Conservation (phyloP, 2,329 filamentous ascomycete genomes). For the Beauveria sp. region DNA sequence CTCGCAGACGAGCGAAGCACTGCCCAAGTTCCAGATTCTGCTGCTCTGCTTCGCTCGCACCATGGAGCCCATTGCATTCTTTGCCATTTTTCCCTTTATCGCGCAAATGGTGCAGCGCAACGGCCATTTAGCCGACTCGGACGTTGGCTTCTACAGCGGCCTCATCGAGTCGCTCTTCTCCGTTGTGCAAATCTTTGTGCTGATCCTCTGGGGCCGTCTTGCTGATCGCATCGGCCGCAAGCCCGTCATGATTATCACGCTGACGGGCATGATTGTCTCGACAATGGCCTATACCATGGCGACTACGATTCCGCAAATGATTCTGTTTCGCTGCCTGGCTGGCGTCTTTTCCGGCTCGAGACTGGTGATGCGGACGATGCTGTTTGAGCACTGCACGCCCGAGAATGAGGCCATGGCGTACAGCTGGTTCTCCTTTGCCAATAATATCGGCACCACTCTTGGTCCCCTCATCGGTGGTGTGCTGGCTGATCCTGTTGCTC, state of each 20-base stretch:
- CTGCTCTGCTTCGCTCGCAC: conserved; percentile 66
- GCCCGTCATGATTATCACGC: conserved; percentile 60
- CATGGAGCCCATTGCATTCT: conserved; percentile 72
- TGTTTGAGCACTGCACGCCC: conserved; percentile 62
- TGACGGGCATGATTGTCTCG: conserved; percentile 54
- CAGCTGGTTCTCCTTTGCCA: conserved; percentile 67
- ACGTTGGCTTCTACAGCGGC: conserved; percentile 74
- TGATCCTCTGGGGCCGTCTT: conserved; percentile 62
- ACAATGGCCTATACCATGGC: conserved; percentile 63
- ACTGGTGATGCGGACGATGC: conserved; percentile 69
- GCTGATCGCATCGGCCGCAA: conserved; percentile 63
- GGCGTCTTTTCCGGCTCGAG: conserved; percentile 68
- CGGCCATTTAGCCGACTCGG: conserved; percentile 50
- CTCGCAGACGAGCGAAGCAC: conserved; percentile 25
- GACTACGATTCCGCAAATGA: conserved; percentile 63
- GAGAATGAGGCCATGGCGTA: conserved; percentile 67
- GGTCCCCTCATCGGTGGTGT: conserved; percentile 65
- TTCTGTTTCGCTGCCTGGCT: conserved; percentile 62
- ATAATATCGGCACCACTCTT: conserved; percentile 66
- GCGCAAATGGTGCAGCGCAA: conserved; percentile 67
- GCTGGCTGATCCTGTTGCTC: conserved; percentile 57
- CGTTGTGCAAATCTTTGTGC: conserved; percentile 65
- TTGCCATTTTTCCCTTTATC: conserved; percentile 74
- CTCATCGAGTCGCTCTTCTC: conserved; percentile 70
- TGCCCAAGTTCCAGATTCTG: conserved; percentile 55